Conservation (phyloP, 1,284 basidiomycete species). For the Cutaneotrichosporon sp. region DNA sequence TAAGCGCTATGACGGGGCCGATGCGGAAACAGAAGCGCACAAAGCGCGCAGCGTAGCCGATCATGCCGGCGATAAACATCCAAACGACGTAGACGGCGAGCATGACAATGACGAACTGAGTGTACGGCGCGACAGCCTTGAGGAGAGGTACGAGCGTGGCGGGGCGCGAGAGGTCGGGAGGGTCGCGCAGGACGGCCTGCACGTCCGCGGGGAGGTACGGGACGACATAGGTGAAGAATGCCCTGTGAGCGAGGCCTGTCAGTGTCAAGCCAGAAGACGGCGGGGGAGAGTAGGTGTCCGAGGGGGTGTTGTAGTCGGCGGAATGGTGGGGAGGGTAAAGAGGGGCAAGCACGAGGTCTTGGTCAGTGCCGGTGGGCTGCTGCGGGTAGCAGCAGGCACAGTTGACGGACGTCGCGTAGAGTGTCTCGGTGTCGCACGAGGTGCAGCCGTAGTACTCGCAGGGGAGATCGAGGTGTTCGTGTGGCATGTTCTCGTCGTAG, state of each 20-base stretch:
- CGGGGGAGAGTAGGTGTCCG: neutral
- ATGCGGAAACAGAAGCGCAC: constrained; percentile 37
- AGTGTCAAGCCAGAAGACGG: neutral
- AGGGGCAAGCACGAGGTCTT: neutral
- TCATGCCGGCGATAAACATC: constrained; percentile 27
- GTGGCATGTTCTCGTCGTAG: neutral
- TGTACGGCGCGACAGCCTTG: constrained; percentile 31
- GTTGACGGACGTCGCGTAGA: neutral
- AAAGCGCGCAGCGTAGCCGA: constrained; percentile 37
- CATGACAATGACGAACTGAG: constrained; percentile 33
- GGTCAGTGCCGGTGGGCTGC: neutral
- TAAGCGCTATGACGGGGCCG: constrained; percentile 37
- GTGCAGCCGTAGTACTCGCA: constrained; percentile 2
- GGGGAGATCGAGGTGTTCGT: neutral
- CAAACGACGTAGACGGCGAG: constrained; percentile 39
- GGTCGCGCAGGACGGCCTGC: constrained; percentile 27
- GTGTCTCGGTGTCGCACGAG: neutral
- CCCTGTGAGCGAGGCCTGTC: constrained; percentile 12
- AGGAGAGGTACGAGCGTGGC: constrained; percentile 35
- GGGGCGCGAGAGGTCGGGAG: constrained; percentile 32
- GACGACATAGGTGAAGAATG: constrained; percentile 21
- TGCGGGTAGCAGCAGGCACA: neutral
- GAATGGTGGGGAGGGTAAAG: neutral
- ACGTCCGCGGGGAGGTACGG: constrained; percentile 33
- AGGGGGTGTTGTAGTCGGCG: neutral